These are phyloP conservation scores for Psidium guajava DNA, from an alignment of 345 rosid species.

Conservation along the genomic window DNA sequence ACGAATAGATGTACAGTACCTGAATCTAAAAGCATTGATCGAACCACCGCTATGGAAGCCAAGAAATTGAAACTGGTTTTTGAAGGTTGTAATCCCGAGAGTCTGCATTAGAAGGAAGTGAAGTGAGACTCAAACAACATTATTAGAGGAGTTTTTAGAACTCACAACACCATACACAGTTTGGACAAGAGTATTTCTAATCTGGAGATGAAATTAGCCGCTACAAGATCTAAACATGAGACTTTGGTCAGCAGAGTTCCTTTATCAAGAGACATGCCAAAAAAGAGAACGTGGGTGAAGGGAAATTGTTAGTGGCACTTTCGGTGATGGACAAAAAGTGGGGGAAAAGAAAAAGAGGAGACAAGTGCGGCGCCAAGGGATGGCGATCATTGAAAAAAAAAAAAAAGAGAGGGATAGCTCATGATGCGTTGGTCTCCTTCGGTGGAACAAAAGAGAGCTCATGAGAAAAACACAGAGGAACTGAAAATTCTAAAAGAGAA, in stretches of 20 bases:
- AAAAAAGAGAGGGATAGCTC: no score
- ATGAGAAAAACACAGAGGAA: no score
- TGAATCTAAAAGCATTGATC: constrained; percentile 47
- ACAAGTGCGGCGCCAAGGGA: no score
- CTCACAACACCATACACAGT: constrained; percentile 68
- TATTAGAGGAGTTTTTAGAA: constrained; percentile 58
- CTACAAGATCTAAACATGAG: constrained; percentile 77
- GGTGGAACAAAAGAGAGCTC: no score
- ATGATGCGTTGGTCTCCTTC: no score
- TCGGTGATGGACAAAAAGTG: no score
- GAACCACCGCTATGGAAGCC: constrained; percentile 54
- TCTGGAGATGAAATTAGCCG: constrained; percentile 96
- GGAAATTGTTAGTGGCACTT: no score
- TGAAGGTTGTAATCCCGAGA: constrained; percentile 60
- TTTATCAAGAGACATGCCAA: constrained; percentile 30
- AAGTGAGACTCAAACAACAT: constrained; percentile 48
- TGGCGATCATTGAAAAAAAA: no score
- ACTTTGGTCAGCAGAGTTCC: constrained; percentile 63
- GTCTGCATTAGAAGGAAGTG: constrained; percentile 58
- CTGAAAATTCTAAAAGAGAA: no score
- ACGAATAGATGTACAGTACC: constrained; percentile 74
- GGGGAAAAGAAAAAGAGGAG: no score
- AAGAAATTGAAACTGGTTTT: constrained; percentile 62
- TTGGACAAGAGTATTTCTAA: constrained; percentile 88
- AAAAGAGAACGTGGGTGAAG: no score